A percentile compares a stretch with the other conserved stretches of the same genome.
Conservation (phyloP, 2,329 filamentous ascomycete genomes). For the Cytospora mali region DNA sequence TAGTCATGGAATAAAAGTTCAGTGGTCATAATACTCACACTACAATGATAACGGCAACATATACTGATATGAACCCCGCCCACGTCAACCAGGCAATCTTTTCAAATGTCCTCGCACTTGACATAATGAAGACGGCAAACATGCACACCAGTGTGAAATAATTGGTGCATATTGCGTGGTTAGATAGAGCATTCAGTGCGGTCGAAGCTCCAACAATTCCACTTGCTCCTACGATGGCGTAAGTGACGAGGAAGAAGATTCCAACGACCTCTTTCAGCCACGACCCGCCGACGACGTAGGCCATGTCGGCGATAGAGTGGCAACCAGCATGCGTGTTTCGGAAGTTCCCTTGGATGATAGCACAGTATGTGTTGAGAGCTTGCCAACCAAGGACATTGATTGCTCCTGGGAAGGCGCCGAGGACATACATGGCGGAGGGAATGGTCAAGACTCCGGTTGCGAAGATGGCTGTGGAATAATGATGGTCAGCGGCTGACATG, state of each 20-base stretch:
- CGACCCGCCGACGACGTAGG: conserved; percentile 15
- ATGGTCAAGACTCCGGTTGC: conserved; percentile 35
- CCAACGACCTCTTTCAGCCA: conserved; percentile 23
- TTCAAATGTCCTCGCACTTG: conserved; percentile 26
- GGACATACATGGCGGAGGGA: conserved; percentile 34
- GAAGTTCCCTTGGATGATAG: conserved; percentile 33
- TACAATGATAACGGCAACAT: conserved; percentile 33
- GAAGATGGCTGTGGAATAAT: conserved; percentile 32
- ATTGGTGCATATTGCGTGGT: conserved; percentile 26
- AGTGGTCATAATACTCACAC: conserved; percentile 31
- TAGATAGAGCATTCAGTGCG: conserved; percentile 25
- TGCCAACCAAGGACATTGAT: conserved; percentile 35
- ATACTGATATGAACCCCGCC: conserved; percentile 27
- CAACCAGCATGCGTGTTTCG: conserved; percentile 32
- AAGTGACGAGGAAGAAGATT: conserved; percentile 24
- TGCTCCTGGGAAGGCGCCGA: conserved; percentile 34
- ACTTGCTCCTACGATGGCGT: conserved; percentile 19
- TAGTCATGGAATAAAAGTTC: not conserved
- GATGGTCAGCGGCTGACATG: not conserved
- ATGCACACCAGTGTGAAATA: conserved; percentile 24
- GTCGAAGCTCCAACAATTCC: conserved; percentile 24
- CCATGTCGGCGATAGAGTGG: conserved; percentile 30
- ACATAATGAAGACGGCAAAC: conserved; percentile 14
- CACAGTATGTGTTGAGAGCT: conserved; percentile 33
- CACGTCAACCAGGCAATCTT: conserved; percentile 29